phyloP scores from a whole-genome alignment of 225 moss, liverwort and hornwort genomes.

The Sphagnum contortum region DNA sequence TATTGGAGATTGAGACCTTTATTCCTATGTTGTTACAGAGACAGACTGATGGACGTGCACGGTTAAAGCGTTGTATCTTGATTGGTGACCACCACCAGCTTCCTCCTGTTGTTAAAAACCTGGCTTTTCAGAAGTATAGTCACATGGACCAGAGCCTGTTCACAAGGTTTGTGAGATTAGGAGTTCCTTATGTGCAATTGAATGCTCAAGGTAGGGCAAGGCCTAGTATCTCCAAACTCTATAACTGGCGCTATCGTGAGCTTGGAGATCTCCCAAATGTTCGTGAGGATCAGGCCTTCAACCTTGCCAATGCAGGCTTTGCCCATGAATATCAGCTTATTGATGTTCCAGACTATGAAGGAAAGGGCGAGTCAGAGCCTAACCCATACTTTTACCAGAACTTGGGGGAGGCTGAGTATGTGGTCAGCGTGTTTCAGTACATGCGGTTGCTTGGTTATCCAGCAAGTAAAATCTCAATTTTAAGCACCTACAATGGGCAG shows the following conservation, averaged over 20 bases:
- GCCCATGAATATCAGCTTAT: conserved; percentile 85
- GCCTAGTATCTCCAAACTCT: conserved; percentile 87
- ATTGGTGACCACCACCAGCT: conserved; percentile 99
- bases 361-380: conserved; percentile 90
- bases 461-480: conserved; percentile 80
- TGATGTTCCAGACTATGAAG: conserved; percentile 86
- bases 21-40: conserved; percentile 97
- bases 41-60: conserved; percentile 80
- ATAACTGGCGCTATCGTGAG: conserved; percentile 92
- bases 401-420: conserved; percentile 95
- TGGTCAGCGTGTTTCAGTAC: conserved; percentile 94
- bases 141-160: conserved; percentile 99
- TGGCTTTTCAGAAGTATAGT: conserved; percentile 96
- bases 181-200: conserved; percentile 88
- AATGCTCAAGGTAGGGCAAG: conserved; percentile 99
- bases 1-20: conserved; percentile 94
- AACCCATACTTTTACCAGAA: conserved; percentile 92
- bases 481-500: conserved; percentile 97
- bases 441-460: conserved; percentile 94
- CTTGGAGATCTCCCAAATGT: conserved; percentile 91
- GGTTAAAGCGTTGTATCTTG: conserved; percentile 91
- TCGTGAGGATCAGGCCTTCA: conserved; percentile 52
- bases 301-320: conserved; percentile 82
- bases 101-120: conserved; percentile 95
- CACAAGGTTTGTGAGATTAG: conserved; percentile 91